Evolutionary conservation across 768 basidiomycete species (phyloP).

Genomic region (Imleria badia): DNA sequence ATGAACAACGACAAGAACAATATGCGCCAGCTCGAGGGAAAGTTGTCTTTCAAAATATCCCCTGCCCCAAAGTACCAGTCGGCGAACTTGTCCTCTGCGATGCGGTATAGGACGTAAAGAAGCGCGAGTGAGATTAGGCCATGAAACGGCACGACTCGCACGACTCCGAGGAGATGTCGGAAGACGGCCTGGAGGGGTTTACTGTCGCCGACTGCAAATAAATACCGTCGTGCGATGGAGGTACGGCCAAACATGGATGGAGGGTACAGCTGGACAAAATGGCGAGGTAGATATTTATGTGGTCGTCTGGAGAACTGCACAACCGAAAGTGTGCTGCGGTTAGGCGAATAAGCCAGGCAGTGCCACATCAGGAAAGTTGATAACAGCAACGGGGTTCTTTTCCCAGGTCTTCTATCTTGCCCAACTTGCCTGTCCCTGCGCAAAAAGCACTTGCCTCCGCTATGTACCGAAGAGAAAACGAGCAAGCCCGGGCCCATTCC

Average conservation of each 20-base stretch:
- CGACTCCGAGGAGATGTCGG: not conserved
- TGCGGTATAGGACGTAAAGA: slow-evolving; percentile 5
- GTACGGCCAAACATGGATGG: not conserved
- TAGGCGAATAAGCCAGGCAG: too few species aligned
- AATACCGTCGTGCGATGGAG: not conserved
- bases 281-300: too few species aligned
- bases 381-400: too few species aligned
- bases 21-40: slow-evolving; percentile 21
- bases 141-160: not conserved
- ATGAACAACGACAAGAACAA: slow-evolving; percentile 12
- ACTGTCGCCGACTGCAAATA: not conserved
- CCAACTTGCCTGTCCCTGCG: too few species aligned
- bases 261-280: too few species aligned
- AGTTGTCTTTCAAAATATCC: slow-evolving; percentile 13
- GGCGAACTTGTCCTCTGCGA: slow-evolving; percentile 11
- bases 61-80: slow-evolving; percentile 2
- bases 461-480: too few species aligned
- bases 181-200: not conserved
- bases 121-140: not conserved
- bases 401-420: too few species aligned
- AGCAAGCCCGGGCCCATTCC: too few species aligned
- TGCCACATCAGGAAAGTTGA: too few species aligned
- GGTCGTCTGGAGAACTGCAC: too few species aligned
- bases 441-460: too few species aligned
- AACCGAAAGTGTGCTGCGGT: too few species aligned